A percentile compares a stretch with the other conserved stretches of the same genome.
Conservation (phyloP, 352 stramenopile genomes). For the Globisporangium takayamanum region DNA sequence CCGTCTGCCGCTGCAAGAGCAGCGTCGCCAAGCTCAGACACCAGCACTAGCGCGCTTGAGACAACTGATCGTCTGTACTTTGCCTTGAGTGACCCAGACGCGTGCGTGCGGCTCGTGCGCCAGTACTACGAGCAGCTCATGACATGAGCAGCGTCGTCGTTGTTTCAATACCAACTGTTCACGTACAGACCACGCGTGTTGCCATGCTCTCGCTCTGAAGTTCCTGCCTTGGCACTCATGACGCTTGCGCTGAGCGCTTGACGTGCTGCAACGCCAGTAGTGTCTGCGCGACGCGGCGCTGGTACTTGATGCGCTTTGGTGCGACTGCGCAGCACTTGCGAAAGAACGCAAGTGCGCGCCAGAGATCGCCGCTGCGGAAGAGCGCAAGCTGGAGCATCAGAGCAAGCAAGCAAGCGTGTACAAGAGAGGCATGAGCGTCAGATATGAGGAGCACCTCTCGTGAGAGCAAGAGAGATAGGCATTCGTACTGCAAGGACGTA, state of each 20-base stretch:
- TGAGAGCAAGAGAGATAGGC: not conserved
- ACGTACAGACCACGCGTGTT: no score
- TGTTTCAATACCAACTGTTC: not conserved
- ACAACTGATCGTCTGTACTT: constrained; percentile 11
- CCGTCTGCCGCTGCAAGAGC: not conserved
- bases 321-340: constrained; percentile 31
- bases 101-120: constrained; percentile 13
- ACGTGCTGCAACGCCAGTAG: constrained; percentile 31
- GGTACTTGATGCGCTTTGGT: constrained; percentile 40
- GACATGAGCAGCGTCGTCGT: not conserved
- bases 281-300: constrained; percentile 37
- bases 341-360: constrained; percentile 41
- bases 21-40: not conserved
- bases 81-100: constrained; percentile 13
- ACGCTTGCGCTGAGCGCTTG: constrained; percentile 1
- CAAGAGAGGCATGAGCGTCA: not conserved
- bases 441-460: not conserved
- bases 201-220: no score
- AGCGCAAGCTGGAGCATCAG: constrained; percentile 27
- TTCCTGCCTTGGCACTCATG: not conserved
- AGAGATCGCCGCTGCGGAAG: constrained; percentile 24
- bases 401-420: not conserved
- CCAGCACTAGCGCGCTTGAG: not conserved
- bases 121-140: constrained; percentile 16
- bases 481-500: constrained; percentile 46